Percentiles rank a stretch among this genome's conserved stretches.
Evolutionary conservation across 257 asterid species (phyloP).

Genomic region (Prunella vulgaris): DNA sequence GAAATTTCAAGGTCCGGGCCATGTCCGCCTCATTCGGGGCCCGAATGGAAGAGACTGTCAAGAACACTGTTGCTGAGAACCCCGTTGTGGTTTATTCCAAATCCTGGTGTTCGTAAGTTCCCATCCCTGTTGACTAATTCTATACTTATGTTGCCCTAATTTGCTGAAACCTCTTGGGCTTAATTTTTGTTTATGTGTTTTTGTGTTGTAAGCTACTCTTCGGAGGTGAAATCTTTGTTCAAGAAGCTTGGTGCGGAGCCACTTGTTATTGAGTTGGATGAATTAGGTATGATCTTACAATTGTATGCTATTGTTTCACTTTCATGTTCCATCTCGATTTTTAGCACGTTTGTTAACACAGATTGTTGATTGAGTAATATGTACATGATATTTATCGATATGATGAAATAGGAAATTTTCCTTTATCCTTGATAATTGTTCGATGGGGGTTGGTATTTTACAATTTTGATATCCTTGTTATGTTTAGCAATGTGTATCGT

Average conservation of each 20-base stretch:
- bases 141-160: background rate
- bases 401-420: background rate
- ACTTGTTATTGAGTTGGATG: slow-evolving; percentile 76
- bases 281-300: slow-evolving; percentile 45
- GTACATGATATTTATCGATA: background rate
- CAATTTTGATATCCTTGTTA: background rate
- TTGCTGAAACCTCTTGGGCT: background rate
- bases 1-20: slow-evolving; percentile 40
- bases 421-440: background rate
- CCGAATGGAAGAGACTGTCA: slow-evolving; percentile 55
- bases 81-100: slow-evolving; percentile 95
- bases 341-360: no score
- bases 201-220: slow-evolving; percentile 46
- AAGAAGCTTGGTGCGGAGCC: slow-evolving; percentile 79
- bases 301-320: no score
- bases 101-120: slow-evolving; percentile 87
- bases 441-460: background rate
- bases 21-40: slow-evolving; percentile 57
- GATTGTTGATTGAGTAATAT: background rate
- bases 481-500: background rate
- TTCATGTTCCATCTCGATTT: no score
- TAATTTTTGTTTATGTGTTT: background rate
- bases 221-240: slow-evolving; percentile 81
- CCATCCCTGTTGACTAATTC: background rate
- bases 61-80: slow-evolving; percentile 48